Conservation (phyloP, 176 grass and related monocot species). For the Secale cereale region DNA sequence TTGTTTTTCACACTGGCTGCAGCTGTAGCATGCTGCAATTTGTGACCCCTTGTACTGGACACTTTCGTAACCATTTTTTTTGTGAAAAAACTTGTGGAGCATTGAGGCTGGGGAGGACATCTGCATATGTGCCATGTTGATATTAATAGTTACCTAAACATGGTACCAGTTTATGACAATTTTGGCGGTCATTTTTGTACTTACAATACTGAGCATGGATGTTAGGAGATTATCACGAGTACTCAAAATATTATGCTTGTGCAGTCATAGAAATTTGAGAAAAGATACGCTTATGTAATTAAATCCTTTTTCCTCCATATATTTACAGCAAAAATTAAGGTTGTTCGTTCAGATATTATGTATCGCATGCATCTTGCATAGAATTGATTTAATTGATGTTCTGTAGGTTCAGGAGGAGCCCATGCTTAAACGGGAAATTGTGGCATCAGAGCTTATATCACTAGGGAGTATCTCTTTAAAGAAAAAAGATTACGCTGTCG, state of each 20-base stretch:
- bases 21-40: no score
- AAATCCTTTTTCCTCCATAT: not conserved
- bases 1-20: no score
- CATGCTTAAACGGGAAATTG: not conserved
- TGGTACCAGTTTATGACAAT: not conserved
- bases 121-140: not conserved
- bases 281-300: not conserved
- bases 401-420: constrained; percentile 1
- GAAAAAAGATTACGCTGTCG: constrained; percentile 11
- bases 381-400: not conserved
- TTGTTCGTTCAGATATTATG: not conserved
- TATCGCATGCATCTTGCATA: not conserved
- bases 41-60: no score
- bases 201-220: not conserved
- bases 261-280: not conserved
- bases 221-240: not conserved
- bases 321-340: not conserved
- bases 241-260: not conserved
- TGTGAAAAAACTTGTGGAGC: no score
- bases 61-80: no score
- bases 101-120: not conserved
- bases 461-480: constrained; percentile 10
- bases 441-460: not conserved
- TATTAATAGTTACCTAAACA: not conserved
- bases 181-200: not conserved